A percentile compares a stretch with the other conserved stretches of the same genome.
phyloP scores from a whole-genome alignment of 2,329 filamentous ascomycete species.

The Neonectria hederae region DNA sequence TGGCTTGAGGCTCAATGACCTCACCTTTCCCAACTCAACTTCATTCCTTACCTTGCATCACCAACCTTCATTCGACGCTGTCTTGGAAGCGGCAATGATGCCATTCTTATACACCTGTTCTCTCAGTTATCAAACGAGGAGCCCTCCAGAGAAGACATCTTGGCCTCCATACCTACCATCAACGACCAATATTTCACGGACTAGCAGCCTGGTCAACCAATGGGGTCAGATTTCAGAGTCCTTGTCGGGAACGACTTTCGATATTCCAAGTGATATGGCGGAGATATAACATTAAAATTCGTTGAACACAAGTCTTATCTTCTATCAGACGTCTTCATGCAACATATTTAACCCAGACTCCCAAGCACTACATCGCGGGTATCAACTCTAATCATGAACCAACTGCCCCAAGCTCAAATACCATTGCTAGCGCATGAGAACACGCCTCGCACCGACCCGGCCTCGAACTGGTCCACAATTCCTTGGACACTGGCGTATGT shows the following conservation, averaged over 20 bases:
- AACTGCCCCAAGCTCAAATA: conserved; percentile 50
- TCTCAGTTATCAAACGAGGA: no score
- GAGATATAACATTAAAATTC: no score
- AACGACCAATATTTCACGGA: background rate
- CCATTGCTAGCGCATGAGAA: conserved; percentile 80
- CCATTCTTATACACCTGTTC: background rate
- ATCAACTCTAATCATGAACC: conserved; percentile 10
- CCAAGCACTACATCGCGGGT: conserved; percentile 11
- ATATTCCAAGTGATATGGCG: background rate
- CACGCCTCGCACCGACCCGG: conserved; percentile 71
- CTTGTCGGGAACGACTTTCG: background rate
- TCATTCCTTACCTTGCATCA: background rate
- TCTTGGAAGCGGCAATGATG: background rate
- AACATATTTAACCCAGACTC: background rate
- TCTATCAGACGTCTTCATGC: no score
- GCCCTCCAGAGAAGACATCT: background rate
- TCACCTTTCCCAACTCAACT: background rate
- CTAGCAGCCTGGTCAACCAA: background rate
- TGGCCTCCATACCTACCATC: background rate
- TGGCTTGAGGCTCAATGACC: conserved; percentile 15
- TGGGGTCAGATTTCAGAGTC: no score
- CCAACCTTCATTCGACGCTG: background rate
- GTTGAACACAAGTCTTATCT: background rate
- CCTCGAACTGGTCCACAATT: conserved; percentile 77
- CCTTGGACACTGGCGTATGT: conserved; percentile 82